Conservation (phyloP, 805 yeast genomes). For the Naumovozyma dairenensis region DNA sequence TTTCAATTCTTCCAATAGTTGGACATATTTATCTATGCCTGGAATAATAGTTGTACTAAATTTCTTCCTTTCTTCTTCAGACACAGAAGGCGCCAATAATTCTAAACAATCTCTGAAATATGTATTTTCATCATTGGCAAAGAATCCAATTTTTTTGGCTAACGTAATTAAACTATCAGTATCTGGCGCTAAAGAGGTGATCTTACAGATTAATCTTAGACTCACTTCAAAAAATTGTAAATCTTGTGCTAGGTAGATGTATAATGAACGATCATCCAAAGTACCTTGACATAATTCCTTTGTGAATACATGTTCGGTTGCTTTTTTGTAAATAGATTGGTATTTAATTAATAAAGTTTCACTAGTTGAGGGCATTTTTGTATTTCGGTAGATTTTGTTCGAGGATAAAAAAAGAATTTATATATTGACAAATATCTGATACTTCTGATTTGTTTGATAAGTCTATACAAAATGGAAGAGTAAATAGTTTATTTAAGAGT, state of each 20-base stretch:
- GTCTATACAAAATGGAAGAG: too few relatives aligned
- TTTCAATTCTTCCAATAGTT: constrained; percentile 27
- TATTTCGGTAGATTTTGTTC: too few relatives aligned
- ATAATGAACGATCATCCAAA: constrained; percentile 33
- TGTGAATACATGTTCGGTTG: constrained; percentile 35
- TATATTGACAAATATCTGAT: too few relatives aligned
- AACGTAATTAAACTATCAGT: constrained; percentile 31
- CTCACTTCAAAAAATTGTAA: constrained; percentile 37
- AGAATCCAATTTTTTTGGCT: constrained; percentile 43
- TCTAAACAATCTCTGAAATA: constrained; percentile 34
- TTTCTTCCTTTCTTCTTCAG: constrained; percentile 10
- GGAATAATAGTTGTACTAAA: constrained; percentile 13
- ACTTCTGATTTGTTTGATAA: too few relatives aligned
- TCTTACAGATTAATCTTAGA: constrained; percentile 35
- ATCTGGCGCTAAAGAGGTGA: constrained; percentile 36
- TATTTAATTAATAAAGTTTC: constrained; percentile 21
- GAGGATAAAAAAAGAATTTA: too few relatives aligned
- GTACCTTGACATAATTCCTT: constrained; percentile 39
- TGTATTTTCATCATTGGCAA: constrained; percentile 39
- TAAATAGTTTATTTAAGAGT: too few relatives aligned
- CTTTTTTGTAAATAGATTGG: constrained; percentile 17
- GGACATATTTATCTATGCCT: constrained; percentile 32
- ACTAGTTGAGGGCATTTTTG: constrained; percentile 11
- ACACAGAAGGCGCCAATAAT: constrained; percentile 14
- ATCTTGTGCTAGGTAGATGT: constrained; percentile 41